Percentiles rank a stretch among this genome's conserved stretches.
phyloP scores from a whole-genome alignment of 2,329 filamentous ascomycete genomes.

The Pestalotiopsis sp. region DNA sequence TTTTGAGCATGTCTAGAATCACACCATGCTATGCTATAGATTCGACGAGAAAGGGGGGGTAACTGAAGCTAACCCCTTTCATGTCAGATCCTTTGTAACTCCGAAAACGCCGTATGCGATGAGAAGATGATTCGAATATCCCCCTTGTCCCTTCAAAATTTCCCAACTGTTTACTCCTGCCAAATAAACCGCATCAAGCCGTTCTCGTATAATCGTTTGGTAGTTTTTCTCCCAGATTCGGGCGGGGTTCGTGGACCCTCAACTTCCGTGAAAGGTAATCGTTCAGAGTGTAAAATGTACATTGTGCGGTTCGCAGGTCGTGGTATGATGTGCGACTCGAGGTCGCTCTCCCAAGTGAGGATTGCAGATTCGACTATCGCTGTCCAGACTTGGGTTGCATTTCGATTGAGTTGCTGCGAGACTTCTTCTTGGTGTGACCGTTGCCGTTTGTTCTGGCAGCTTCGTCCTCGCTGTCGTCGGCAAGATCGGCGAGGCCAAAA shows the following conservation, averaged over 20 bases:
- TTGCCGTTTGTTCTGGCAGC: slow-evolving; percentile 43
- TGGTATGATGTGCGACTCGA: neutral
- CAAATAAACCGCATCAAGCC: slow-evolving; percentile 6
- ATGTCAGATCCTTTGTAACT: slow-evolving; percentile 4
- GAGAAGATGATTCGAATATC: slow-evolving; percentile 8
- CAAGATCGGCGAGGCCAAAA: slow-evolving; percentile 78
- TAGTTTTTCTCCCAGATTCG: neutral
- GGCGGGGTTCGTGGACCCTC: neutral
- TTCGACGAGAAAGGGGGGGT: neutral
- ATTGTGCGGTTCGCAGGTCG: neutral
- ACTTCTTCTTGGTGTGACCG: slow-evolving; percentile 38
- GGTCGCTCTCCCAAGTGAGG: neutral
- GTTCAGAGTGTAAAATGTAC: slow-evolving; percentile 9
- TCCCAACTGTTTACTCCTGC: slow-evolving; percentile 13
- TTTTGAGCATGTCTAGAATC: slow-evolving; percentile 3
- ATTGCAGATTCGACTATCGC: slow-evolving; percentile 12
- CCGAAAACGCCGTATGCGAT: slow-evolving; percentile 12
- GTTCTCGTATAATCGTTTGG: slow-evolving; percentile 7
- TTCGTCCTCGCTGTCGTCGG: slow-evolving; percentile 75
- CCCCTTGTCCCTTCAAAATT: slow-evolving; percentile 5
- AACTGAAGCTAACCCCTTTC: neutral
- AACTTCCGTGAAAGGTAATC: slow-evolving; percentile 4
- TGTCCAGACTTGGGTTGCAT: slow-evolving; percentile 46
- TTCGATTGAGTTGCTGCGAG: slow-evolving; percentile 49
- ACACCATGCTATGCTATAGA: slow-evolving; percentile 11